A percentile compares a stretch with the other conserved stretches of the same genome.
Evolutionary conservation across 306 rosid species (phyloP).

Genomic region (Hippophae rhamnoides): DNA sequence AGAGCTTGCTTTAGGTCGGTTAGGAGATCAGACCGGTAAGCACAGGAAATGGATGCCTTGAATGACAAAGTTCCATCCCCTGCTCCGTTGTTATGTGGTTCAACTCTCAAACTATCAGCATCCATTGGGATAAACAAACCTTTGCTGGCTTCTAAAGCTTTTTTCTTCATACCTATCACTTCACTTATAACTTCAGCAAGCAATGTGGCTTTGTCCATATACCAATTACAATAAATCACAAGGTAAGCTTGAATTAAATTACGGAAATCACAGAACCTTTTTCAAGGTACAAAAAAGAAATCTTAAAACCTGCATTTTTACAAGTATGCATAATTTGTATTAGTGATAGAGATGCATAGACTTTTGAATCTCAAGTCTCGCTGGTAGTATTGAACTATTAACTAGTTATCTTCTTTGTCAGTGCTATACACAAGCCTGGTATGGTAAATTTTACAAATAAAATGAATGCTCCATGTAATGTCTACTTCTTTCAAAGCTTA

Average conservation of each 20-base stretch:
- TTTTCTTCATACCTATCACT: constrained; percentile 63
- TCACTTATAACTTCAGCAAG: constrained; percentile 65
- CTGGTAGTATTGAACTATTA: too few relatives aligned
- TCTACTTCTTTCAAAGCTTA: not conserved
- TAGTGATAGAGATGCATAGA: too few relatives aligned
- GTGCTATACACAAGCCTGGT: too few relatives aligned
- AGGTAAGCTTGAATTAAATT: constrained; percentile 10
- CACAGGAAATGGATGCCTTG: constrained; percentile 64
- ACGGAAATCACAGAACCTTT: not conserved
- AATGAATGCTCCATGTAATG: not conserved
- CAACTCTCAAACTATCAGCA: constrained; percentile 64
- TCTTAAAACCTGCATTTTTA: too few relatives aligned
- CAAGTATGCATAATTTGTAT: too few relatives aligned
- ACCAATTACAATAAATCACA: constrained; percentile 17
- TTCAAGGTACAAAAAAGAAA: not conserved
- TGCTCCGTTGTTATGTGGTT: constrained; percentile 29
- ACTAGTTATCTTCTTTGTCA: too few relatives aligned
- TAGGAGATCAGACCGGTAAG: constrained; percentile 56
- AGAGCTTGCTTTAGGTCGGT: constrained; percentile 58
- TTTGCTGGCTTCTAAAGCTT: constrained; percentile 56
- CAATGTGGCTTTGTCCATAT: constrained; percentile 89
- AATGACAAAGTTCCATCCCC: constrained; percentile 34
- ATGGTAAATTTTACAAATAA: too few relatives aligned
- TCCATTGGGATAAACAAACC: constrained; percentile 64
- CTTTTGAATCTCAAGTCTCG: too few relatives aligned